These are phyloP conservation scores for Epichloe aotearoae DNA, from an alignment of 2,329 filamentous ascomycete species.

Conservation along the genomic window DNA sequence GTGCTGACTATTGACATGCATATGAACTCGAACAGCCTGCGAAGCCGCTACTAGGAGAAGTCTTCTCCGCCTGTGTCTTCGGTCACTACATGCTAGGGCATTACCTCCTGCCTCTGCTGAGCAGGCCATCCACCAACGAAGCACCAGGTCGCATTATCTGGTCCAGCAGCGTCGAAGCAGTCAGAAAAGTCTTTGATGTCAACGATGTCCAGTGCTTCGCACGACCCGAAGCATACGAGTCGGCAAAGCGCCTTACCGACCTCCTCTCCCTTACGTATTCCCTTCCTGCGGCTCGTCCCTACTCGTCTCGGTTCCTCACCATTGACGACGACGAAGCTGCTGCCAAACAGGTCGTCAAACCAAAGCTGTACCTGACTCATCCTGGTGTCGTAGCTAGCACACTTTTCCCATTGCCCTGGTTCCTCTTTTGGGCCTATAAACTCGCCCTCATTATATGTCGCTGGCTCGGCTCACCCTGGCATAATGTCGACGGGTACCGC, in stretches of 20 bases:
- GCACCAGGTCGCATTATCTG: conserved; percentile 62
- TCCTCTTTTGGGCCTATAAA: conserved; percentile 59
- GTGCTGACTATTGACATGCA: neutral
- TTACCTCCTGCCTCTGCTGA: conserved; percentile 62
- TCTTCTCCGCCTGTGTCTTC: conserved; percentile 89
- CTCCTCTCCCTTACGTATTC: conserved; percentile 61
- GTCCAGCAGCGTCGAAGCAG: conserved; percentile 71
- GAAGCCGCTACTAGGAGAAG: conserved; percentile 53
- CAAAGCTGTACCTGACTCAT: conserved; percentile 66
- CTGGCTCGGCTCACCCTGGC: conserved; percentile 78
- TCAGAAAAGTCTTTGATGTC: conserved; percentile 37
- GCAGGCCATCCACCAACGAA: conserved; percentile 27
- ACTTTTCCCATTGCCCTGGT: conserved; percentile 60
- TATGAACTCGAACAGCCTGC: conserved; percentile 27
- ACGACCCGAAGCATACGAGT: conserved; percentile 60
- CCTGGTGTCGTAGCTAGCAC: conserved; percentile 77
- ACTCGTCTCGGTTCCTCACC: conserved; percentile 43
- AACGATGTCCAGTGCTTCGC: conserved; percentile 66
- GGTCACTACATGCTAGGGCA: conserved; percentile 88
- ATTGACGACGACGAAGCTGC: conserved; percentile 10
- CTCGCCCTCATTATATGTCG: conserved; percentile 58
- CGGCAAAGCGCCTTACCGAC: conserved; percentile 77
- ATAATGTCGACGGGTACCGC: conserved; percentile 60
- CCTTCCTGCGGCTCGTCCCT: conserved; percentile 48
- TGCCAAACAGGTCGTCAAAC: conserved; percentile 18